Conservation (phyloP, 805 yeast genomes). For the Candida argentea region DNA sequence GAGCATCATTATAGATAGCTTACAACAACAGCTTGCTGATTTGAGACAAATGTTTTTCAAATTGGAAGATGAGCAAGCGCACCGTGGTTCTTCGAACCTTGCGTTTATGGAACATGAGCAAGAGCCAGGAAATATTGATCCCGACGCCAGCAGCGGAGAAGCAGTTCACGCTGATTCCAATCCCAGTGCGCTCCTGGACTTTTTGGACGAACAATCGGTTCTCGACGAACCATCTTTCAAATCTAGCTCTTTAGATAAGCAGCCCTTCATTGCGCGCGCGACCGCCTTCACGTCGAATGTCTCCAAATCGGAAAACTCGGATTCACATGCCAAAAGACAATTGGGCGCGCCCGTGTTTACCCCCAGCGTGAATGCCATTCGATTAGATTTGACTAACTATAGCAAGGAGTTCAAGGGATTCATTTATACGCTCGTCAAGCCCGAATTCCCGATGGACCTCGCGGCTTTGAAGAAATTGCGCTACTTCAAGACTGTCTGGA, state of each 20-base stretch:
- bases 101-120: conserved; percentile 3
- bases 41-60: conserved; percentile 50
- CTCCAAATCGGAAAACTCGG: conserved; percentile 1
- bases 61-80: conserved; percentile 34
- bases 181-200: neutral
- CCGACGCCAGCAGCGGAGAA: too few species aligned
- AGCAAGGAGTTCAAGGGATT: conserved; percentile 35
- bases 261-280: conserved; percentile 1
- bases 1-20: conserved; percentile 52
- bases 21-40: conserved; percentile 58
- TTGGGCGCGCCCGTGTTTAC: conserved; percentile 19
- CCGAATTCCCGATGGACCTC: conserved; percentile 27
- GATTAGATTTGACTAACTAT: conserved; percentile 37
- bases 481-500: conserved; percentile 53
- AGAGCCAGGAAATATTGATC: neutral
- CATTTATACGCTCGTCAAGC: conserved; percentile 20
- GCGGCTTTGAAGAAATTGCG: conserved; percentile 38
- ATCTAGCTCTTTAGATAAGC: neutral
- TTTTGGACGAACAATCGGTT: too few species aligned
- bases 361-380: conserved; percentile 23
- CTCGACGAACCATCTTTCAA: neutral
- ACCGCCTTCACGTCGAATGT: too few species aligned
- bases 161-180: neutral
- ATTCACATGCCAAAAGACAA: conserved; percentile 8
- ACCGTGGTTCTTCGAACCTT: conserved; percentile 1